Conservation (phyloP, 2,329 filamentous ascomycete genomes). For the Aspergillus tanneri region DNA sequence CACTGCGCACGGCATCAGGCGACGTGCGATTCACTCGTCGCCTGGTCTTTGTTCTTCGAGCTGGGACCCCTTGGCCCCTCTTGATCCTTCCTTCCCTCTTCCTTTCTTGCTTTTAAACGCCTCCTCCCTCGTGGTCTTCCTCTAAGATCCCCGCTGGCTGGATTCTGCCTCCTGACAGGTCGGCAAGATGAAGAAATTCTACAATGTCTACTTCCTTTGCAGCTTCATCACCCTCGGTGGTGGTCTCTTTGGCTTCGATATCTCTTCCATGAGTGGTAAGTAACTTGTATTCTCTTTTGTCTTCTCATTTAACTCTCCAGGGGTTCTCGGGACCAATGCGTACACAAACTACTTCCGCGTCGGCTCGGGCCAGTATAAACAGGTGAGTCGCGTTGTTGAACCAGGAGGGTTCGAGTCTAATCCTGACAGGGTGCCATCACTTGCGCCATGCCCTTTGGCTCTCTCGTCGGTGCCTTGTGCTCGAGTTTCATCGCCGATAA, state of each 20-base stretch:
- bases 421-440: conserved; percentile 38
- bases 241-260: conserved; percentile 59
- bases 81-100: neutral
- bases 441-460: conserved; percentile 40
- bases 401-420: neutral
- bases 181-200: conserved; percentile 20
- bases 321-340: conserved; percentile 19
- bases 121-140: too few species aligned
- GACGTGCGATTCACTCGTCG: neutral
- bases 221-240: conserved; percentile 34
- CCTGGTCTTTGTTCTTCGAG: neutral
- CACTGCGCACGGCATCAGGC: neutral
- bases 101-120: neutral
- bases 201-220: conserved; percentile 24
- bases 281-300: too few species aligned
- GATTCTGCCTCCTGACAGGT: neutral
- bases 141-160: too few species aligned
- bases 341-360: conserved; percentile 22
- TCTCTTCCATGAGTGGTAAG: conserved; percentile 49
- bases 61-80: neutral
- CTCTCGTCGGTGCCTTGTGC: conserved; percentile 45
- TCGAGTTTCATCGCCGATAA: conserved; percentile 55
- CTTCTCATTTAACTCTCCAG: conserved; percentile 20
- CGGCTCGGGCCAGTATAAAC: conserved; percentile 20
- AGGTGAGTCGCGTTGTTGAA: too few species aligned